A percentile compares a stretch with the other conserved stretches of the same genome.
Evolutionary conservation across 1,284 basidiomycete species (phyloP).

Genomic region (Leccinum solheimii): DNA sequence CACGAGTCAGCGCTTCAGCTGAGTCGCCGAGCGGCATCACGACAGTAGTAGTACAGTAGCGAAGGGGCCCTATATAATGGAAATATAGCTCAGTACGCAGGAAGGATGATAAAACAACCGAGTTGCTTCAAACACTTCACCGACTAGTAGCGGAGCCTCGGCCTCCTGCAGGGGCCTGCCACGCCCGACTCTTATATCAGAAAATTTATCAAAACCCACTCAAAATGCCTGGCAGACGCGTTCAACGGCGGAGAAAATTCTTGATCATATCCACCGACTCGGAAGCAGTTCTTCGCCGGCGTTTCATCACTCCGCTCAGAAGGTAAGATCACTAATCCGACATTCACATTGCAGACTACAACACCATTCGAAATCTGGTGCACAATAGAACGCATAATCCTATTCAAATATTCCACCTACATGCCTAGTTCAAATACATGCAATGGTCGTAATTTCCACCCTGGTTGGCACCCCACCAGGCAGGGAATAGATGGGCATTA

Average conservation of each 20-base stretch:
- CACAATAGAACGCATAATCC: background rate
- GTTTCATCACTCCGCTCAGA: background rate
- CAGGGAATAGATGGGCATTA: constrained; percentile 52
- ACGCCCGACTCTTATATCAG: background rate
- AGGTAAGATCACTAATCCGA: background rate
- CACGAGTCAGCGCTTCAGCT: no score
- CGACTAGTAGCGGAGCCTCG: no score
- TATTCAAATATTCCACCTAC: background rate
- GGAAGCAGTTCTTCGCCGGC: background rate
- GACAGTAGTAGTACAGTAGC: no score
- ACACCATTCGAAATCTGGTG: background rate
- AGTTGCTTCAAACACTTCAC: no score
- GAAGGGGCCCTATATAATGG: no score
- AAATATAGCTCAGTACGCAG: no score
- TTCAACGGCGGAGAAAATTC: background rate
- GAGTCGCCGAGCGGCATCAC: no score
- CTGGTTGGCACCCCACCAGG: constrained; percentile 58
- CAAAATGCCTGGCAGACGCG: background rate
- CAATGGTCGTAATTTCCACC: constrained; percentile 33
- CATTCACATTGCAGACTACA: background rate
- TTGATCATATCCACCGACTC: background rate
- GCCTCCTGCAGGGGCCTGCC: no score
- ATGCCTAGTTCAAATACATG: constrained; percentile 13
- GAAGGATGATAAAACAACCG: no score
- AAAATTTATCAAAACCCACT: background rate